Conservation (phyloP, 2,329 filamentous ascomycete species). For the Apiospora marii region DNA sequence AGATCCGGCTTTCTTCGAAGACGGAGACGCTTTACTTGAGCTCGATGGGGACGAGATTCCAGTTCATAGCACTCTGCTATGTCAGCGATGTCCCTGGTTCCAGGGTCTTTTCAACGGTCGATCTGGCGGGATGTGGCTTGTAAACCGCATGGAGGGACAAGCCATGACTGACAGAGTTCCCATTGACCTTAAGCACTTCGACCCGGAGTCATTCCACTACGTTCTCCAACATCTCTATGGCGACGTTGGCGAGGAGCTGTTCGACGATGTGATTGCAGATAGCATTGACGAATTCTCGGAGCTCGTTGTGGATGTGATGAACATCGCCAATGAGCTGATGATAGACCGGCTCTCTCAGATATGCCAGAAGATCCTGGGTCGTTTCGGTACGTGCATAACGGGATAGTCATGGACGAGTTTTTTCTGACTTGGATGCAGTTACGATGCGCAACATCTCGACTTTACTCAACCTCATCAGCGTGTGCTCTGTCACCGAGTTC, state of each 20-base stretch:
- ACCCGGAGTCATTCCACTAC: slow-evolving; percentile 75
- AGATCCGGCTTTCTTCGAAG: slow-evolving; percentile 76
- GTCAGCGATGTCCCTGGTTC: slow-evolving; percentile 91
- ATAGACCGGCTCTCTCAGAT: slow-evolving; percentile 88
- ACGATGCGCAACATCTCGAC: slow-evolving; percentile 85
- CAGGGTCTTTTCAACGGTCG: slow-evolving; percentile 89
- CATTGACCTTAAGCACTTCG: slow-evolving; percentile 86
- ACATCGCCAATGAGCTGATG: slow-evolving; percentile 93
- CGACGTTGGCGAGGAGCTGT: slow-evolving; percentile 81
- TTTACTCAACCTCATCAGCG: slow-evolving; percentile 84
- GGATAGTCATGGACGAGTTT: not conserved
- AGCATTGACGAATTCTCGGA: slow-evolving; percentile 87
- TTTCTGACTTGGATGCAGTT: slow-evolving; percentile 49
- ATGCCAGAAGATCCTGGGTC: slow-evolving; percentile 84
- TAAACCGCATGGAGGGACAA: slow-evolving; percentile 64
- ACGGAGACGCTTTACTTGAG: slow-evolving; percentile 81
- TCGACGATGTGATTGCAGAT: slow-evolving; percentile 75
- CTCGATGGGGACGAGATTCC: slow-evolving; percentile 75
- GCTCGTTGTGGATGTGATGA: slow-evolving; percentile 88
- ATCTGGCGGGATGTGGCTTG: slow-evolving; percentile 84
- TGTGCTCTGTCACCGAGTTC: slow-evolving; percentile 83
- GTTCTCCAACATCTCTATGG: slow-evolving; percentile 85
- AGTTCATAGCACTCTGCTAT: slow-evolving; percentile 81
- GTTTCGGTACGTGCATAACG: slow-evolving; percentile 57
- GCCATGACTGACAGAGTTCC: slow-evolving; percentile 46